Evolutionary conservation across 192 early-diverging fungal genomes (phyloP).

Genomic region (Coemansia sp.): DNA sequence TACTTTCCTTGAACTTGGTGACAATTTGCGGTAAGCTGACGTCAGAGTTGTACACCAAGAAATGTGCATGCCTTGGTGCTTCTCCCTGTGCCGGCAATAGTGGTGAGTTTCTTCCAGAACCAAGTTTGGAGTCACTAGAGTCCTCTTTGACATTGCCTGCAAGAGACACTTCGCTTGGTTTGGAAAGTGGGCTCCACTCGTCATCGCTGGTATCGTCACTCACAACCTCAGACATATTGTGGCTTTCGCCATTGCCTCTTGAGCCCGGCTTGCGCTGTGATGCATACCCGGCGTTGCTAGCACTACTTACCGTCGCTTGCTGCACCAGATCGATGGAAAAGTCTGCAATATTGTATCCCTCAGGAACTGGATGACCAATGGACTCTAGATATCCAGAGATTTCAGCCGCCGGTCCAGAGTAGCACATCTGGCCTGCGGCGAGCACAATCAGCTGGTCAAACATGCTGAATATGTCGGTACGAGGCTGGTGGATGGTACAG

Average conservation of each 20-base stretch:
- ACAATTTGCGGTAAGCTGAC: constrained; percentile 30
- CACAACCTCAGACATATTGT: neutral
- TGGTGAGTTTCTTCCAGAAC: neutral
- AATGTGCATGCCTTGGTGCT: neutral
- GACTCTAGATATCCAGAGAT: constrained; percentile 67
- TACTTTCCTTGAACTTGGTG: constrained; percentile 25
- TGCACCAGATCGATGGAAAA: constrained; percentile 58
- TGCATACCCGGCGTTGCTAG: no score
- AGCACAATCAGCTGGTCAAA: constrained; percentile 89
- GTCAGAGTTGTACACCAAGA: constrained; percentile 31
- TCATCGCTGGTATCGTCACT: constrained; percentile 13
- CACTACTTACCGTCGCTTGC: constrained; percentile 32
- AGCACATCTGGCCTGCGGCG: constrained; percentile 80
- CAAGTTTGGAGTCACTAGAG: neutral
- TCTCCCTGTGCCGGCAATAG: neutral
- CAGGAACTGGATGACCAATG: constrained; percentile 79
- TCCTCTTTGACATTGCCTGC: neutral
- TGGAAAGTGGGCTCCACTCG: constrained; percentile 36
- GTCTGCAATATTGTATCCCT: constrained; percentile 91
- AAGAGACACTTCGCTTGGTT: constrained; percentile 18
- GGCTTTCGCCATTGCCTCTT: neutral
- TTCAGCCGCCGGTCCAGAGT: constrained; percentile 74
- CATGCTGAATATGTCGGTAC: constrained; percentile 86
- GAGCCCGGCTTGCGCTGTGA: neutral
- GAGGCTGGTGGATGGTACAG: constrained; percentile 94